Base-by-base conservation (phyloP, 2,329 filamentous ascomycete species). In the Fusarium nisikadoi region DNA sequence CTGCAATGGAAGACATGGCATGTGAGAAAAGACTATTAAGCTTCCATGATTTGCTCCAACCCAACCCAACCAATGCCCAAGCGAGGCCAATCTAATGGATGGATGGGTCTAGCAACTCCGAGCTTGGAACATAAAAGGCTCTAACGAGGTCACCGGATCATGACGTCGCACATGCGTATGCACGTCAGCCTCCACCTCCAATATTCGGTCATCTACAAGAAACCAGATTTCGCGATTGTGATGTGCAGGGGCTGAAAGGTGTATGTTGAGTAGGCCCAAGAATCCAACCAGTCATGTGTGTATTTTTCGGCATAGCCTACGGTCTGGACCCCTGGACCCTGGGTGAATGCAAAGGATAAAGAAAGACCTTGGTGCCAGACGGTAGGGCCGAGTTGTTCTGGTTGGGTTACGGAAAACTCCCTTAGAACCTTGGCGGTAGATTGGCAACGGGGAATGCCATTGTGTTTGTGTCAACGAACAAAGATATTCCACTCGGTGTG, bases 81-180 rank as follows among this genome's bases (percentile, higher is more conserved):
- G 63, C 58, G 56, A 64, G 58, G 17, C 42, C 65, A 45, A 43
- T n/a, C 36, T 25, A 31, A 62, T 54, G 41, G 35, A 23, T 65
- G 62, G 52, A 64, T 57, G 58, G 52, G 45, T 25, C 49, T 59
- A 55, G 42, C 59, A 47, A 42, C 50, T 38, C 35, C 13, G 38
- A 45, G 42, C 63, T 66, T 49, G 63, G 61, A 65, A 65, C 36
- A 45, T 35, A 41, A 66, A 59, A 55, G 20, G 25, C 56, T 50
- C 29, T n/a, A 46, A 58, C 43, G 41, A 59, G 68, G 65, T 73
- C 72, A 64, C 49, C 53, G 29, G 63, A 45, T 62, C 70, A 76
- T 76, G 74, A 76, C 74, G 74, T 76, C 72, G 70, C 69, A 70
- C 69, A 75, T 74, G 74, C 70, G 62, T 62, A 72, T 76, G 74